Base-by-base conservation (phyloP, 192 early-diverging fungal genomes). In the Backusella liffmaniae region DNA sequence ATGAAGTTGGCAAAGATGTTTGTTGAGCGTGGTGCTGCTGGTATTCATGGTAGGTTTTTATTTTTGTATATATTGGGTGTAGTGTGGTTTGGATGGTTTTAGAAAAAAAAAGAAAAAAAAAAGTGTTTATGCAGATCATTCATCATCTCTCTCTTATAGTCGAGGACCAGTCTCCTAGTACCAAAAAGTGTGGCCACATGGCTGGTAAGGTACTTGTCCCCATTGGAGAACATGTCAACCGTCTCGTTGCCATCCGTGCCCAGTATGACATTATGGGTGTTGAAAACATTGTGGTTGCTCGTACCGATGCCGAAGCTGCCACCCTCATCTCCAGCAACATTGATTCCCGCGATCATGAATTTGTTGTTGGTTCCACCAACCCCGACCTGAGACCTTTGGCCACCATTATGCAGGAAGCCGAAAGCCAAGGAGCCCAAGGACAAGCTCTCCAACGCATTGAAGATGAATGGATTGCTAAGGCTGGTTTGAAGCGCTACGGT, bases 141-240 rank as follows among this genome's bases (percentile, higher is more conserved):
- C 10, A 56, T 29, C 34, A 67, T 76, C 18, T 65, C 35, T 70
- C 1, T 42, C 36, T 74, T 70, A 34, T 36, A 79, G 80, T 94
- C 53, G 95, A 97, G 84, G 95, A 97, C 86, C 95, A 97, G 84
- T 92, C 94, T 41, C 92, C 97, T 29, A 93, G 94, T 77, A 97
- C 95, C 79, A 99, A 99, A 82, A 99, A 99, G 90, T 99, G 97
- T 83, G 97, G 97, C 21, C 97, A 99, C 85, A 99, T 99, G 97
- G 97, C 96, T 65, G 97, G 97, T 66, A 99, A 99, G 84, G 97
- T 99, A 35, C 84, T 99, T n/a, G 97, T 99, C 5, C 97, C 97
- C 23, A 95, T 98, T 44, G 93, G 92, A 3, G 96, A 99, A 86
- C 97, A 99, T 87, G 97, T 98, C 86, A 97, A 96, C 89, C 92